Conservation (phyloP, 2,329 filamentous ascomycete genomes). For the Beauveria medogensis region DNA sequence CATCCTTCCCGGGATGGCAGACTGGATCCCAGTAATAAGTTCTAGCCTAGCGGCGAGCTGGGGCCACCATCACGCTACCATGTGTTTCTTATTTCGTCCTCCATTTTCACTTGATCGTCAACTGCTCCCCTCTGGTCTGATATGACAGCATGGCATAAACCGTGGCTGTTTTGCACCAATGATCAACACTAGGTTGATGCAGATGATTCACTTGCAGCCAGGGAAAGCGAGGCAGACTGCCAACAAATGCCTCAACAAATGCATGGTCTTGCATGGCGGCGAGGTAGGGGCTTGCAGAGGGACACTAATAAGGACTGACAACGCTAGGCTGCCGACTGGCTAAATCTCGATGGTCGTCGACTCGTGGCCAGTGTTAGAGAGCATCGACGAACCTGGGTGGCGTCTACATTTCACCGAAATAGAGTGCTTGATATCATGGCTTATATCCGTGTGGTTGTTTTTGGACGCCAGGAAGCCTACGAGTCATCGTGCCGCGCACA, state of each 20-base stretch:
- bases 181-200: not conserved
- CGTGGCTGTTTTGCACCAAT: not conserved
- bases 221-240: not conserved
- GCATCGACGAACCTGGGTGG: conserved; percentile 1
- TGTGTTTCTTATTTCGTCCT: conserved; percentile 1
- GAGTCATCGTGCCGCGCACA: not conserved
- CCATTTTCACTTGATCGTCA: not conserved
- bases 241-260: conserved; percentile 5
- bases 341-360: conserved; percentile 5
- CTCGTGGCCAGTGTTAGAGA: not conserved
- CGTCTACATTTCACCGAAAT: conserved; percentile 1
- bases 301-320: not conserved
- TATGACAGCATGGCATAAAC: not conserved
- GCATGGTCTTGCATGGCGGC: not conserved
- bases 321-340: conserved; percentile 2
- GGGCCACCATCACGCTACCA: not conserved
- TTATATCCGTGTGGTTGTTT: conserved; percentile 2
- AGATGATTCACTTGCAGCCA: not conserved
- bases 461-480: not conserved
- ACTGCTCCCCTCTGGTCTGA: not conserved
- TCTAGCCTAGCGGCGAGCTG: not conserved
- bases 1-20: not conserved
- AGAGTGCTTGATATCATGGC: not conserved
- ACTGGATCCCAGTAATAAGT: no score
- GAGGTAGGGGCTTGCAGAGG: not conserved